Evolutionary conservation across 176 grass and related monocot species (phyloP), one percentile per base, ranked within the genome.

Genomic region (Ensete glaucum): DNA sequence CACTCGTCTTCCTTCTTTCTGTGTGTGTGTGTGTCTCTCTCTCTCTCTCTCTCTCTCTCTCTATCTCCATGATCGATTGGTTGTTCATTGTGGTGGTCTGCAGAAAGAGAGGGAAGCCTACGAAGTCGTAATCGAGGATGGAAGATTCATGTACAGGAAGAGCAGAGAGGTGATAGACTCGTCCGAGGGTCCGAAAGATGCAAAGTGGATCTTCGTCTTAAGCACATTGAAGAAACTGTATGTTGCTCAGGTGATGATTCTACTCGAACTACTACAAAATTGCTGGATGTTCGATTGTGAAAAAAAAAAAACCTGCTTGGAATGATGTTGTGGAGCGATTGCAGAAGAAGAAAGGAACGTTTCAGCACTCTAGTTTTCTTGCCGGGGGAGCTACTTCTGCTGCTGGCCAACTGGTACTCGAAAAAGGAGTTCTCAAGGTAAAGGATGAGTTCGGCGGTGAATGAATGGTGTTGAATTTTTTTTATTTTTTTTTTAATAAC

Each of bases 311-410:
- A 54, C 70, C 60, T 20, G 64, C 21, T 74, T 15, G 9, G 65
- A 13, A 13, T 66, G 3, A 65, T 65, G 11, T 29, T 29, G 5
- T 67, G 23, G 13, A 26, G 26, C 25, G 21, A 73, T 56, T 81
- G 76, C 83, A 90, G 87, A 94, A 90, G 52, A 80, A 74, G 26
- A 94, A 88, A 69, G 87, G 91, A 0, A 78, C 62, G 19, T 94
- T 94, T 82, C 91, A 94, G 67, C 91, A 94, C 78, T 94, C 91
- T 1, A 94, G 91, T 78, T 90, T 94, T 82, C 91, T 94, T 59
- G 87, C 91, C 54, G 91, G 87, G 52, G 91, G 91, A 14, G 85
- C 91, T 13, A 90, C 91, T 14, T 85, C 86, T 74, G 87, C 87
- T 67, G 87, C 87, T 80, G 91, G 91, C 43, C 85, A 83, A 77